Base-by-base conservation (phyloP, 1,139 yeast species). In the Kodamaea arcana region DNA sequence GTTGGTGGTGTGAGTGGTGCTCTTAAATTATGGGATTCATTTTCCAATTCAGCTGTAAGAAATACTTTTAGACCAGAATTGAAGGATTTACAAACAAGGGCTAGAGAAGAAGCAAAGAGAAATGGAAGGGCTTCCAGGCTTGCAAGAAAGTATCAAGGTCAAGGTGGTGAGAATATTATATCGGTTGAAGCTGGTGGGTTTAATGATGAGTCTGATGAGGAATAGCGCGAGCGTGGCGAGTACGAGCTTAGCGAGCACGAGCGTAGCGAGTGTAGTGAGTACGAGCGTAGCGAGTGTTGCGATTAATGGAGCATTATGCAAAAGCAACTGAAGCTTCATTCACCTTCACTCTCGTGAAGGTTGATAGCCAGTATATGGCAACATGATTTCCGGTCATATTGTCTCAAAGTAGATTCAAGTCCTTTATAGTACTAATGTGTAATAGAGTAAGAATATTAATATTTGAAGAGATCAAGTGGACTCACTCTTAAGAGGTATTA, bases 11-110 rank as follows among this genome's bases (percentile, higher is more conserved):
- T 85, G 30, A 74, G 75, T 37, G 88, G 88, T 23, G 79, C 83
- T 11, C 71, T 92, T 57, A 90, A 88, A 61, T 75, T 92, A 64
- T 94, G 97, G 96, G 97, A 92, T 60, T 75, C 83, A 6, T 82
- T 90, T 58, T 76, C 87, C 38, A 92, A 92, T 62, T 69, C 76
- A 42, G 72, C 94, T 10, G 90, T 90, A 14, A 77, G 96, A 51
- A 69, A 69, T 34, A 66, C 83, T 4, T 83, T 90, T 60, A 75
- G 73, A 34, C 68, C 65, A 10, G 82, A 80, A 43, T 66, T 83
- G 51, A 65, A 60, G 40, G 56, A 58, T 13, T 62, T 83, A 41
- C 83, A 83, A 61, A 47, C 45, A 12, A 53, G 54, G 33, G 90
- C 94, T 21, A 72, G 74, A 49, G 70, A 63, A 27, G 77, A 72